These are phyloP conservation scores for Fragaria iinumae DNA, from an alignment of 306 rosid genomes.

Conservation along the genomic window DNA sequence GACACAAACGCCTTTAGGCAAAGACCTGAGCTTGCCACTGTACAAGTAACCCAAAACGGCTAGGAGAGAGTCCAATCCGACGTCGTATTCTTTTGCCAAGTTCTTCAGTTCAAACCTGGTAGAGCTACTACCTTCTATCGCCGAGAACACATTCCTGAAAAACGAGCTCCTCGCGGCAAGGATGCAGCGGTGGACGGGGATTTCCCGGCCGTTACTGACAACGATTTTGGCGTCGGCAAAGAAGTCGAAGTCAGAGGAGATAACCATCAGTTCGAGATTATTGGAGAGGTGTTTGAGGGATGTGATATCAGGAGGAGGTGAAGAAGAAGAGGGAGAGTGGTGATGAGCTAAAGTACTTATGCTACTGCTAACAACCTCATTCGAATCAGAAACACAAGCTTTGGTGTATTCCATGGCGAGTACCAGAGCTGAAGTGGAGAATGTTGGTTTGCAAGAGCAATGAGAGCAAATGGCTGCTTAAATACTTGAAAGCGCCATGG, in stretches of 20 bases:
- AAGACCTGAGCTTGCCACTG: slow-evolving; percentile 41
- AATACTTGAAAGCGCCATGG: background rate
- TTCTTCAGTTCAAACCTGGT: slow-evolving; percentile 40
- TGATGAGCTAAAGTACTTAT: slow-evolving; percentile 13
- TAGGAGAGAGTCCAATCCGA: slow-evolving; percentile 41
- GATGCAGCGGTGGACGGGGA: slow-evolving; percentile 52
- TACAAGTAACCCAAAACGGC: slow-evolving; percentile 52
- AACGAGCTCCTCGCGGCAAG: slow-evolving; percentile 49
- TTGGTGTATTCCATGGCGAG: slow-evolving; percentile 22
- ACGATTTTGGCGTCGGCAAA: slow-evolving; percentile 48
- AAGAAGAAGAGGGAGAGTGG: slow-evolving; percentile 1
- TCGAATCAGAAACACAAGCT: slow-evolving; percentile 32
- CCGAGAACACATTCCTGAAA: slow-evolving; percentile 35
- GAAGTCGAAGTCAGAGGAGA: slow-evolving; percentile 27
- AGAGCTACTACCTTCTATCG: background rate
- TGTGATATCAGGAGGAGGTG: slow-evolving; percentile 20
- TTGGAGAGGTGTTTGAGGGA: slow-evolving; percentile 44
- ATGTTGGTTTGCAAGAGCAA: background rate
- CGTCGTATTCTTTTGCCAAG: slow-evolving; percentile 43
- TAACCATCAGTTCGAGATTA: slow-evolving; percentile 36
- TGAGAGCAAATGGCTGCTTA: background rate
- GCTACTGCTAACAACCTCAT: slow-evolving; percentile 39
- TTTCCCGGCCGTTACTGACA: slow-evolving; percentile 25
- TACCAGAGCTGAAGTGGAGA: background rate
- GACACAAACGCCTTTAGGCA: slow-evolving; percentile 31